Percentiles rank a stretch among this genome's conserved stretches.
Evolutionary conservation across 2,329 filamentous ascomycete species (phyloP).

Genomic region (Elsinoe necatrix): DNA sequence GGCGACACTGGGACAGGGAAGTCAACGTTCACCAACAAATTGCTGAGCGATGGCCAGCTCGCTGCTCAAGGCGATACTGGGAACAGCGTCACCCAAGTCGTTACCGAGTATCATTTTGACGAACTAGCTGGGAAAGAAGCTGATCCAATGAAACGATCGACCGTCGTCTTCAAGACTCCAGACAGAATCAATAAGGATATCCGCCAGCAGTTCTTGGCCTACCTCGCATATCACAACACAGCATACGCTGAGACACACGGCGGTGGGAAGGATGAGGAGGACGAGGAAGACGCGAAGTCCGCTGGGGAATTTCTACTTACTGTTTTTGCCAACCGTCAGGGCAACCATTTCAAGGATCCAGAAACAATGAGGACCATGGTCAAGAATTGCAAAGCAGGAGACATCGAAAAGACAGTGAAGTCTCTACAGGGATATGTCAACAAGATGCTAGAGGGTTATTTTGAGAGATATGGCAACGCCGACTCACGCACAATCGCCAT

Average conservation of each 20-base stretch:
- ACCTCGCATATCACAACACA: too few relatives aligned
- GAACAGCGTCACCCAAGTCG: not conserved
- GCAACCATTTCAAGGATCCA: not conserved
- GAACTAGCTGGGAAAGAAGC: not conserved
- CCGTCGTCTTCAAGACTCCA: not conserved
- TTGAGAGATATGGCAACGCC: too few relatives aligned
- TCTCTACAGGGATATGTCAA: not conserved
- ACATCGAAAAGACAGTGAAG: not conserved
- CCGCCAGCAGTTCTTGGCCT: too few relatives aligned
- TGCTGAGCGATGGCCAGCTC: not conserved
- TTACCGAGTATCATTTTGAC: not conserved
- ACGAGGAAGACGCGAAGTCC: not conserved
- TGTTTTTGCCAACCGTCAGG: not conserved
- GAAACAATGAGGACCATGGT: not conserved
- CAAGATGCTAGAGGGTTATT: too few relatives aligned
- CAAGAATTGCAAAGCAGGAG: not conserved
- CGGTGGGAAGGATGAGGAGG: not conserved
- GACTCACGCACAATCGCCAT: too few relatives aligned
- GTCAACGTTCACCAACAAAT: not conserved
- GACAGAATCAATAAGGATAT: not conserved
- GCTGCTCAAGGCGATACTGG: not conserved
- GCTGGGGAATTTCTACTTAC: not conserved
- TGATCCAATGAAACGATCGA: not conserved
- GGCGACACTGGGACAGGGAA: constrained; percentile 6
- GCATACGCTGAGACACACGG: too few relatives aligned